Evolutionary conservation across 495 filamentous ascomycete species (phyloP), one percentile per base, ranked within the genome.

Genomic region (Achaetomiella virescens): DNA sequence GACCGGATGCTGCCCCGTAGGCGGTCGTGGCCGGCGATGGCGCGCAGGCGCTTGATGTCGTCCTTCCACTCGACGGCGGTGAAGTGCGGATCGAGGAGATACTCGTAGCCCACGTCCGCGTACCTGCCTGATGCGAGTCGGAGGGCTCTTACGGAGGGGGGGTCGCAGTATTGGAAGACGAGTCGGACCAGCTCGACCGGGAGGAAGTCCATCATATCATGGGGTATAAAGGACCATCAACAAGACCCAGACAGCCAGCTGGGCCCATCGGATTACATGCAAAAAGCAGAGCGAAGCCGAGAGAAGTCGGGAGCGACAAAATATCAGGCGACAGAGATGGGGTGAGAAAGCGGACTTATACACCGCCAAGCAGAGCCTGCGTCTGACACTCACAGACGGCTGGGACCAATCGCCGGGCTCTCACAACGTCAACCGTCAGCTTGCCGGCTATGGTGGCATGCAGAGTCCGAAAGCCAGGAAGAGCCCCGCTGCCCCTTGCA

Each of bases 161-260:
- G 52, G 46, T 76, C 75, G 62, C 74, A 77, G 55, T 68, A 67
- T 40, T 70, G 61, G 55, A 70, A 78, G 60, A 78, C 68, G 63
- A 76, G 72, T 56, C 70, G 66, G 37, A 78, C 52, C 43, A 78
- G 70, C 70, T 78, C 75, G 48, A 76, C 73, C 11, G 75, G 75
- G 41, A 77, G 67, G 49, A 42, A 52, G 43, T 71, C 66, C 69
- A 71, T 71, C 29, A 48, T 66, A 71, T 71, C 29, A 48, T 66
- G 61, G 52, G 6, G 35, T 36, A 11, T 40, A 37, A 33, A 21
- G 50, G 42, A 57, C 49, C 48, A 58, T 36, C 27, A 37, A 35
- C 31, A 31, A 21, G n/a, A 45, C 43, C 54, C 27, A 45, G 31
- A 57, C 20, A 31, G 25, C 48, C 48, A 51, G 47, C 27, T 45